Evolutionary conservation across 257 asterid species (phyloP).

Genomic region (Craterostigma plantagineum): DNA sequence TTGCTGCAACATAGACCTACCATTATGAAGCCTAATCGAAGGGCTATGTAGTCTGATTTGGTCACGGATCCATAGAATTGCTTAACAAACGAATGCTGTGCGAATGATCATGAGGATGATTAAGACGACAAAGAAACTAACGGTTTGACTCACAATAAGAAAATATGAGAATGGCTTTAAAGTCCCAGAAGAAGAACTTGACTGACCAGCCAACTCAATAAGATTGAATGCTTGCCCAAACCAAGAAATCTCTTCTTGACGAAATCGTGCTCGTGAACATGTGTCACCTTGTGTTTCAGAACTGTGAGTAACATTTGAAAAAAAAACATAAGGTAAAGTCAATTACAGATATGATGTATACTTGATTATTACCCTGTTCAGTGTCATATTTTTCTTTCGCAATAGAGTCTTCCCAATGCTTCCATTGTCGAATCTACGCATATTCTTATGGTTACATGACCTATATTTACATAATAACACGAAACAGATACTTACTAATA

Average conservation of each 20-base stretch:
- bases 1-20: slow-evolving; percentile 13
- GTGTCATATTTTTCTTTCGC: slow-evolving; percentile 37
- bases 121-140: background rate
- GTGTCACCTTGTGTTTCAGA: slow-evolving; percentile 43
- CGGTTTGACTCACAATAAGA: background rate
- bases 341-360: background rate
- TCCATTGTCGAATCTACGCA: slow-evolving; percentile 84
- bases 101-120: too few relatives aligned
- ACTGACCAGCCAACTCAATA: slow-evolving; percentile 77
- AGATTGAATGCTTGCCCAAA: slow-evolving; percentile 32
- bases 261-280: slow-evolving; percentile 80
- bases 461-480: background rate
- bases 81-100: slow-evolving; percentile 86
- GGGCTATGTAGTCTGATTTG: slow-evolving; percentile 71
- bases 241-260: slow-evolving; percentile 72
- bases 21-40: slow-evolving; percentile 79
- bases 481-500: slow-evolving; percentile 6
- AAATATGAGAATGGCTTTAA: background rate
- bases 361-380: slow-evolving; percentile 23
- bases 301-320: slow-evolving; percentile 15
- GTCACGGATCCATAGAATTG: slow-evolving; percentile 92
- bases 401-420: slow-evolving; percentile 78
- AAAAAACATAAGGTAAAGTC: background rate
- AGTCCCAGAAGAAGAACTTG: background rate
- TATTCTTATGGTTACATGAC: slow-evolving; percentile 2